A percentile compares a stretch with the other conserved stretches of the same genome.
Evolutionary conservation across 2,329 filamentous ascomycete genomes (phyloP).

Genomic region (Fusarium oxysporum): DNA sequence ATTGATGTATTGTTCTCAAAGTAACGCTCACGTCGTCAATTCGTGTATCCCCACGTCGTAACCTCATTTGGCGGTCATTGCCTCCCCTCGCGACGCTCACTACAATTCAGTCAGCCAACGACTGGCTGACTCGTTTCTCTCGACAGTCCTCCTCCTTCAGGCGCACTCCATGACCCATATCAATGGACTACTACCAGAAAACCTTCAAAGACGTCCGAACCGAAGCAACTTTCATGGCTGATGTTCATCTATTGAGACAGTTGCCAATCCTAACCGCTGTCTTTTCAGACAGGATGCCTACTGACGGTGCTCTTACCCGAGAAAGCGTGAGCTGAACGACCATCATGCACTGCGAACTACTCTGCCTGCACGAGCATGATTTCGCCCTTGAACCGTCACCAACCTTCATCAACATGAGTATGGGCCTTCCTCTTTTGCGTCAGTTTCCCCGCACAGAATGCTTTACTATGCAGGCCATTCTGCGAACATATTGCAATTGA

Average conservation of each 20-base stretch:
- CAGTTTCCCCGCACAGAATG: neutral
- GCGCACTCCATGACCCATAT: neutral
- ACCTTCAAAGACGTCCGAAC: neutral
- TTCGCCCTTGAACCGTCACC: neutral
- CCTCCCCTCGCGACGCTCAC: too few species aligned
- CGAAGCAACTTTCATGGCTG: neutral
- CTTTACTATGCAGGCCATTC: neutral
- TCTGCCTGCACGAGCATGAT: neutral
- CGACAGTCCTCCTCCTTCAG: too few species aligned
- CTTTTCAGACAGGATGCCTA: neutral
- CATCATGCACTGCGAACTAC: neutral
- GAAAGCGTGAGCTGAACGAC: neutral
- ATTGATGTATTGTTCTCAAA: too few species aligned
- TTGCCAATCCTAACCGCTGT: neutral
- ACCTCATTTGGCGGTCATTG: too few species aligned
- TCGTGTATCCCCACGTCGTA: too few species aligned
- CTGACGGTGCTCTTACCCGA: neutral
- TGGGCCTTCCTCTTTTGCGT: neutral
- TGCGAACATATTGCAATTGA: neutral
- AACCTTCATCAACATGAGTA: neutral
- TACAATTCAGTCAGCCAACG: too few species aligned
- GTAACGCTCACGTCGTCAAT: too few species aligned
- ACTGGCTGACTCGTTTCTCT: too few species aligned
- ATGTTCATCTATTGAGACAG: neutral
- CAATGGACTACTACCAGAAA: neutral